Conservation (phyloP, 192 early-diverging fungal genomes). For the Podila epicladia region DNA sequence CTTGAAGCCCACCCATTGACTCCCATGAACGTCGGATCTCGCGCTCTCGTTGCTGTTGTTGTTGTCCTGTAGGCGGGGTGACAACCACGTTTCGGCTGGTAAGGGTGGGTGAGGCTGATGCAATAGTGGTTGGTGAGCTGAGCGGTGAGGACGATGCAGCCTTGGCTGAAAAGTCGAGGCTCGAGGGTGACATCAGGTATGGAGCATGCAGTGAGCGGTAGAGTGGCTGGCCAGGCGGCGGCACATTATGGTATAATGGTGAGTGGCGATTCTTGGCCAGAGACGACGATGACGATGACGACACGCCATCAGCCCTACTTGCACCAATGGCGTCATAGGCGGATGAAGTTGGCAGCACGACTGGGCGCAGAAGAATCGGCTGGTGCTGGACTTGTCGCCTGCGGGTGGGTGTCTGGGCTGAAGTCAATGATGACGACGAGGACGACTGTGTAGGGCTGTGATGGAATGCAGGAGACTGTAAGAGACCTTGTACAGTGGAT, state of each 20-base stretch:
- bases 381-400: slow-evolving; percentile 28
- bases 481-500: not conserved
- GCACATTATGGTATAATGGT: slow-evolving; percentile 3
- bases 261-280: not conserved
- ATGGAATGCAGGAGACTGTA: not conserved
- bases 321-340: not conserved
- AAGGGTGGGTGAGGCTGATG: not conserved
- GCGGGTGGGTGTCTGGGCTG: slow-evolving; percentile 6
- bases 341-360: slow-evolving; percentile 8
- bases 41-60: not conserved
- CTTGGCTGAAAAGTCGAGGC: slow-evolving; percentile 4
- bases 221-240: slow-evolving; percentile 42
- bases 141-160: not conserved
- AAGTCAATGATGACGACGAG: not conserved
- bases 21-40: not conserved
- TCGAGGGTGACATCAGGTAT: slow-evolving; percentile 23
- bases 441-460: not conserved
- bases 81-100: not conserved
- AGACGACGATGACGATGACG: slow-evolving; percentile 10
- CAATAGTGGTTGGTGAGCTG: not conserved
- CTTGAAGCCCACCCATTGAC: not conserved
- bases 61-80: not conserved
- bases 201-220: slow-evolving; percentile 33
- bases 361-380: slow-evolving; percentile 22
- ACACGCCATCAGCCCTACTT: not conserved